phyloP scores from a whole-genome alignment of 495 filamentous ascomycete genomes.

The Annulohypoxylon moriforme region DNA sequence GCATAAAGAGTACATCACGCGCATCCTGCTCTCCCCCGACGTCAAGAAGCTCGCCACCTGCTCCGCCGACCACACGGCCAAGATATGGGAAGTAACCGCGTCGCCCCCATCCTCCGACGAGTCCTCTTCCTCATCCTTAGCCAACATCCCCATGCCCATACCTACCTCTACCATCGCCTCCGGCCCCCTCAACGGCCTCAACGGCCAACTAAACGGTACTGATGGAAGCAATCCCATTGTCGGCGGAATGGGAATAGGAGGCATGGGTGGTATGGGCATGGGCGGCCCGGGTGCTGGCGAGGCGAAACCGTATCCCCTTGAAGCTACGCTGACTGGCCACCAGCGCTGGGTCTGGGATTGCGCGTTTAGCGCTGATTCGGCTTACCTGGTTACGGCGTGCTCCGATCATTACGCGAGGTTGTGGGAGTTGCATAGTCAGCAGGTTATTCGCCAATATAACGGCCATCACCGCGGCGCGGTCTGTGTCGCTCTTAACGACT shows the following conservation, averaged over 20 bases:
- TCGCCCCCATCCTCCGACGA: slow-evolving; percentile 60
- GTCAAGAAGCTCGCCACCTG: slow-evolving; percentile 98
- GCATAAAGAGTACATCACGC: slow-evolving; percentile 93
- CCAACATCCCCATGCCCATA: background rate
- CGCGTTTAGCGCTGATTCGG: slow-evolving; percentile 95
- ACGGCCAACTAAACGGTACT: slow-evolving; percentile 32
- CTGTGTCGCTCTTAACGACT: slow-evolving; percentile 97
- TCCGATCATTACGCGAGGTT: slow-evolving; percentile 97
- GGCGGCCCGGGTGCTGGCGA: slow-evolving; percentile 31
- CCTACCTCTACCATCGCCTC: slow-evolving; percentile 4
- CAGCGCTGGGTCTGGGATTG: slow-evolving; percentile 99
- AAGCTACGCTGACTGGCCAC: slow-evolving; percentile 91
- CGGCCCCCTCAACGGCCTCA: slow-evolving; percentile 16
- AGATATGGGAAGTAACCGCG: slow-evolving; percentile 90
- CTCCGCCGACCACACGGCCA: slow-evolving; percentile 96
- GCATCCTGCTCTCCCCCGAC: slow-evolving; percentile 94
- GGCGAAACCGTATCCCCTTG: slow-evolving; percentile 74
- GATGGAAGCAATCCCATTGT: background rate
- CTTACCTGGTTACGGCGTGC: slow-evolving; percentile 97
- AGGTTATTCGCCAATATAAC: slow-evolving; percentile 96
- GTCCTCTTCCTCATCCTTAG: slow-evolving; percentile 35
- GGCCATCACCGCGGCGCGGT: slow-evolving; percentile 96
- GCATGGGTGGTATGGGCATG: background rate
- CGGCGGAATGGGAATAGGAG: background rate
- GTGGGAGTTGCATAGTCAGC: slow-evolving; percentile 88